Percentiles rank a stretch among this genome's conserved stretches.
phyloP scores from a whole-genome alignment of 306 rosid genomes.

The Rosa chinensis region DNA sequence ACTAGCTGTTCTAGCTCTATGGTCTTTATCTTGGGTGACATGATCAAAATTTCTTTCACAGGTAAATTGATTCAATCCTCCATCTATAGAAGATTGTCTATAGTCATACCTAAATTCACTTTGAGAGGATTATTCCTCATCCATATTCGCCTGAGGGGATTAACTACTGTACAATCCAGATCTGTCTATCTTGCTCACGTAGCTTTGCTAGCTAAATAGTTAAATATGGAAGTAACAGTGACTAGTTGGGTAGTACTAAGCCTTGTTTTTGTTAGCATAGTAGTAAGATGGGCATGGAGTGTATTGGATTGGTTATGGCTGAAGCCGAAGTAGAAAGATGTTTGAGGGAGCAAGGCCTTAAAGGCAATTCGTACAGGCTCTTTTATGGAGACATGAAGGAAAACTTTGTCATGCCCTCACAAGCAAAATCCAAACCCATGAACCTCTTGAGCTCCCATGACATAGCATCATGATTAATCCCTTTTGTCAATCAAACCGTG shows the following conservation, averaged over 20 bases:
- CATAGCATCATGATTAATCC: slow-evolving; percentile 15
- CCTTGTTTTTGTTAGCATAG: not conserved
- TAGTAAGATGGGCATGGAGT: slow-evolving; percentile 19
- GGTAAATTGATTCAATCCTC: too few species aligned
- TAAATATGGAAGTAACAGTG: slow-evolving; percentile 14
- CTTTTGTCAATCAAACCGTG: not conserved
- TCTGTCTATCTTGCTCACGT: not conserved
- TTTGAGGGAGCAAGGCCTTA: slow-evolving; percentile 36
- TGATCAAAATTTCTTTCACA: too few species aligned
- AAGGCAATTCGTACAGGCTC: slow-evolving; percentile 34
- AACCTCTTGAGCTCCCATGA: slow-evolving; percentile 24
- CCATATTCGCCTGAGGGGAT: too few species aligned
- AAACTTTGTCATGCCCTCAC: not conserved
- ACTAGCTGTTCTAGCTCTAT: too few species aligned
- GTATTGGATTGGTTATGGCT: slow-evolving; percentile 35
- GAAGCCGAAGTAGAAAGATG: slow-evolving; percentile 26
- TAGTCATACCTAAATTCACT: too few species aligned
- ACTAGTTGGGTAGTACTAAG: not conserved
- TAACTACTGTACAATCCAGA: too few species aligned
- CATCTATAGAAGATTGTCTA: too few species aligned
- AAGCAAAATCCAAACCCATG: slow-evolving; percentile 37
- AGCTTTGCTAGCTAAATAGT: not conserved
- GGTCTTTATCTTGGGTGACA: too few species aligned
- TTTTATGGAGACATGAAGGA: slow-evolving; percentile 35
- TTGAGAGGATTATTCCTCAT: too few species aligned